Evolutionary conservation across 805 yeast species (phyloP).

Genomic region (Dipodascopsis uninucleata): DNA sequence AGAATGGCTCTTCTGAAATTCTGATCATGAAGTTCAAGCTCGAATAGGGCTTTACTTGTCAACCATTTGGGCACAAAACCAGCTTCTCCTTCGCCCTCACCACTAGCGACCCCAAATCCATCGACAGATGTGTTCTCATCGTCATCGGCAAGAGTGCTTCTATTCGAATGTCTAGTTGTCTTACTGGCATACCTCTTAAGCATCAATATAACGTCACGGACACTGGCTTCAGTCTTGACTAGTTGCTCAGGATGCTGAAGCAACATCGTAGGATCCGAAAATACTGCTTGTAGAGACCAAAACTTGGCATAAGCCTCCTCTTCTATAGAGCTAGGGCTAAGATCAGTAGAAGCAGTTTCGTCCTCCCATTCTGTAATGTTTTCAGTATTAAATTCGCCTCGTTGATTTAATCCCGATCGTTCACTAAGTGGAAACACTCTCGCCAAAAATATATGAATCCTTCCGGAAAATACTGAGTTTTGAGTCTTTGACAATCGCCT

Average conservation of each 20-base stretch:
- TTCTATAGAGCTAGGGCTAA: neutral
- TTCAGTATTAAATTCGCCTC: conserved; percentile 37
- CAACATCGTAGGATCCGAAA: conserved; percentile 31
- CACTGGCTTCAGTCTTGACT: conserved; percentile 17
- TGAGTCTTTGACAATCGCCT: conserved; percentile 36
- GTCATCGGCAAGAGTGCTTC: conserved; percentile 3
- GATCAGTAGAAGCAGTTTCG: neutral
- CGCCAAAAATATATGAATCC: conserved; percentile 36
- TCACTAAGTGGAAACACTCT: conserved; percentile 38
- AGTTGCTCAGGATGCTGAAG: conserved; percentile 14
- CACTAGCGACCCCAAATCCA: neutral
- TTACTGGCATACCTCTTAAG: too few species aligned
- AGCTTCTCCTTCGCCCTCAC: conserved; percentile 4
- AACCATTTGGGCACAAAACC: conserved; percentile 38
- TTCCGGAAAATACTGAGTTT: conserved; percentile 37
- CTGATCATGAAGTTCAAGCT: conserved; percentile 35
- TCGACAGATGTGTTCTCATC: neutral
- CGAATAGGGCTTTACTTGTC: conserved; percentile 35
- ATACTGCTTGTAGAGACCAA: conserved; percentile 35
- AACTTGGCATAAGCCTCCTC: conserved; percentile 29
- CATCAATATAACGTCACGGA: too few species aligned
- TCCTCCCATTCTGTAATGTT: conserved; percentile 30
- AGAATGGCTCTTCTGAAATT: conserved; percentile 34
- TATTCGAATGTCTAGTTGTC: neutral
- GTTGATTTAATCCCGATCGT: conserved; percentile 38